These are phyloP conservation scores for Sonneratia alba DNA, from an alignment of 345 rosid genomes.

Conservation along the genomic window DNA sequence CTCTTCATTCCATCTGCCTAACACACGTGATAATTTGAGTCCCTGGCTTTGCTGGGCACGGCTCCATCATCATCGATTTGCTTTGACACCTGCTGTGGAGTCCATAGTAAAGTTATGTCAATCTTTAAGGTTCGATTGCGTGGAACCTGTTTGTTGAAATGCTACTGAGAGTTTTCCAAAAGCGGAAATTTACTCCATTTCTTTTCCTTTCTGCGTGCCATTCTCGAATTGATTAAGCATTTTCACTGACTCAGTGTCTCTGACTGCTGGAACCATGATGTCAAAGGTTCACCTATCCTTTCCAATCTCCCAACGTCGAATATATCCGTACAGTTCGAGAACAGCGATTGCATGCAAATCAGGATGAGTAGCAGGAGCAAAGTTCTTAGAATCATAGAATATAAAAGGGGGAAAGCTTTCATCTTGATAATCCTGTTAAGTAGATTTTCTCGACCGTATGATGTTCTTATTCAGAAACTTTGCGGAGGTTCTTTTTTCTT, in stretches of 20 bases:
- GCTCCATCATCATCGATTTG: no score
- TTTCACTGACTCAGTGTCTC: background rate
- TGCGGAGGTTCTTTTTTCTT: slow-evolving; percentile 1
- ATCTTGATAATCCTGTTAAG: background rate
- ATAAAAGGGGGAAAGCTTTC: slow-evolving; percentile 4
- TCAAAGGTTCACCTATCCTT: background rate
- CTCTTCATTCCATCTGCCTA: no score
- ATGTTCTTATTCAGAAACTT: background rate
- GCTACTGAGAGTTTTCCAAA: background rate
- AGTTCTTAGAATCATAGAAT: background rate
- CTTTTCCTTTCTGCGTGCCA: background rate
- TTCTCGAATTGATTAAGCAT: background rate
- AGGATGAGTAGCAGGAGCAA: background rate
- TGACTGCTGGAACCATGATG: background rate
- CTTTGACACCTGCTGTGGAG: no score
- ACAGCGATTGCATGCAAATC: background rate
- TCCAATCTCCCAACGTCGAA: background rate
- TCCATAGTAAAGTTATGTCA: no score
- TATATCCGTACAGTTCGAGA: background rate
- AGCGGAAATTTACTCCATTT: background rate
- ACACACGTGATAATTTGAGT: no score
- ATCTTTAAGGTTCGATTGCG: background rate
- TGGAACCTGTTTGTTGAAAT: background rate
- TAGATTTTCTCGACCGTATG: background rate
- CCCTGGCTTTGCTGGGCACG: no score